A percentile compares a stretch with the other conserved stretches of the same genome.
These are phyloP conservation scores for Chlorella ohadii DNA, from an alignment of 139 green algal species.

Conservation along the genomic window DNA sequence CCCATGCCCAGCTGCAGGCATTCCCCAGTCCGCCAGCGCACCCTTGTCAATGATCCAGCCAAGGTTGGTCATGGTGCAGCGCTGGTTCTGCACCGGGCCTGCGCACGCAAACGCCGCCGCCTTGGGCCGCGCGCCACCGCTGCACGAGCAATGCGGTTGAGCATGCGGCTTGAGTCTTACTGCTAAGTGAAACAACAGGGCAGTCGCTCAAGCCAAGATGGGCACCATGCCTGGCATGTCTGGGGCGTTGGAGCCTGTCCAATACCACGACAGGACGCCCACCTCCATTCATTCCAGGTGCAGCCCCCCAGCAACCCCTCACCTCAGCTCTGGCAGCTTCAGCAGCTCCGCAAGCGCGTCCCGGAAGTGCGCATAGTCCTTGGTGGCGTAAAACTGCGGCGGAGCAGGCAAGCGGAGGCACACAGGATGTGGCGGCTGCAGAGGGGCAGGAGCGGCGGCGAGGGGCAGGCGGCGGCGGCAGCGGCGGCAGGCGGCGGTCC, in stretches of 20 bases:
- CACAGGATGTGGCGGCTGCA: not conserved
- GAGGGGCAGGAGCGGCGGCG: not conserved
- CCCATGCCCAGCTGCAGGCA: no score
- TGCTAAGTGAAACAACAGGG: no score
- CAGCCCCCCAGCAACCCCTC: not conserved
- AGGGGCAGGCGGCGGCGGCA: not conserved
- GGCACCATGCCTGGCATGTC: no score
- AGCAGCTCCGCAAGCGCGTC: constrained; percentile 62
- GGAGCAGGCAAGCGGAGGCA: not conserved
- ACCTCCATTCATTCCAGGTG: no score
- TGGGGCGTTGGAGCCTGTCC: no score
- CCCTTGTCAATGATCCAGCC: constrained; percentile 9
- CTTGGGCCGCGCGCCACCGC: constrained; percentile 18
- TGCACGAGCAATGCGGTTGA: constrained; percentile 22
- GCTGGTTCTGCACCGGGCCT: constrained; percentile 80
- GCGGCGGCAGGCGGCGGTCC: not conserved
- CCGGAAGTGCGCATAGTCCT: constrained; percentile 63
- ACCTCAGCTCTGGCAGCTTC: constrained; percentile 25
- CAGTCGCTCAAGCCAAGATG: no score
- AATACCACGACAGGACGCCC: no score
- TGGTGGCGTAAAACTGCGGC: constrained; percentile 72
- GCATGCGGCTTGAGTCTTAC: no score
- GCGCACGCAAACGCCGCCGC: constrained; percentile 79
- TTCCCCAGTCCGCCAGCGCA: not conserved
- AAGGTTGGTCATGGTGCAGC: constrained; percentile 93